Conservation (phyloP, 2,329 filamentous ascomycete genomes). For the Aspergillus texensis region DNA sequence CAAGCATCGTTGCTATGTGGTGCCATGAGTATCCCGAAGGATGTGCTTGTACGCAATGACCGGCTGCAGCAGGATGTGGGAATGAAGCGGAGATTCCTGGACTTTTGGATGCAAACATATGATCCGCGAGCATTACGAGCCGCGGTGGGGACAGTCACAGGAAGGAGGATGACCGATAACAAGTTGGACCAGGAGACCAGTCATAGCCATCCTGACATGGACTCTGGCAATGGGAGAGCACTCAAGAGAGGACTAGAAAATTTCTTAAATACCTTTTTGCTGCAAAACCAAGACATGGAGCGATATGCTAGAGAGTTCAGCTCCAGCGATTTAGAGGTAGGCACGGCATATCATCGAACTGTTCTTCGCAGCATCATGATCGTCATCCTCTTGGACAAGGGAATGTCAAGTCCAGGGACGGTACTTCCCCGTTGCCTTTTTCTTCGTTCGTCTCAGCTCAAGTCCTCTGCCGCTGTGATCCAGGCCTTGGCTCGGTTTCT, state of each 20-base stretch:
- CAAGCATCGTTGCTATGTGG: conserved; percentile 63
- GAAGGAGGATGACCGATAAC: conserved; percentile 49
- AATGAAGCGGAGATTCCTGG: conserved; percentile 58
- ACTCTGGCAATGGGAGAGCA: conserved; percentile 23
- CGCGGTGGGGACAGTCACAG: conserved; percentile 61
- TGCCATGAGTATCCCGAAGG: conserved; percentile 58
- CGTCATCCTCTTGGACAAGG: conserved; percentile 61
- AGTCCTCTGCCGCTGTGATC: conserved; percentile 59
- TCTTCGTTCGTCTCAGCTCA: conserved; percentile 53
- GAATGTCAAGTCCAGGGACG: conserved; percentile 43
- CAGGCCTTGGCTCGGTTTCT: conserved; percentile 56
- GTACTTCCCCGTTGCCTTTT: conserved; percentile 52
- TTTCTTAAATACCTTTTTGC: conserved; percentile 61
- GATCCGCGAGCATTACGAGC: conserved; percentile 53
- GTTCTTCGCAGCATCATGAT: conserved; percentile 63
- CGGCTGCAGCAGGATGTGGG: conserved; percentile 61
- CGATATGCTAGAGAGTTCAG: conserved; percentile 19
- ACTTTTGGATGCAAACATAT: conserved; percentile 62
- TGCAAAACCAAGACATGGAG: conserved; percentile 59
- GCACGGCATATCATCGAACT: conserved; percentile 58
- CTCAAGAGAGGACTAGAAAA: conserved; percentile 50
- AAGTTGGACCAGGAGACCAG: conserved; percentile 13
- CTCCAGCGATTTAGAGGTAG: conserved; percentile 43
- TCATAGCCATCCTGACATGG: background rate
- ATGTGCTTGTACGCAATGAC: conserved; percentile 48